phyloP scores from a whole-genome alignment of 192 early-diverging fungal species.

The Dissophora globulifera region DNA sequence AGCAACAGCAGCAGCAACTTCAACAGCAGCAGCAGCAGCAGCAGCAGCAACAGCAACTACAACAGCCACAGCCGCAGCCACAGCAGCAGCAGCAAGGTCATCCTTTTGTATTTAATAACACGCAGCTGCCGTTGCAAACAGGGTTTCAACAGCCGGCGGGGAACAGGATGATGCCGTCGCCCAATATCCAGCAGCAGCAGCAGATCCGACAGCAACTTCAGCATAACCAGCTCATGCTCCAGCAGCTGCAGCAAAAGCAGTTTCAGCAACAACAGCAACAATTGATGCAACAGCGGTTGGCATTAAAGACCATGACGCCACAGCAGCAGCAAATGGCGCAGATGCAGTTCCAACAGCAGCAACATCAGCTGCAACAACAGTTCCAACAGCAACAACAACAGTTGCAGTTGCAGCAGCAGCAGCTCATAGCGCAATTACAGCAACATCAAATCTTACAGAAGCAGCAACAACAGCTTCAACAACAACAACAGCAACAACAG shows the following conservation, averaged over 20 bases:
- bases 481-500: slow-evolving; percentile 1
- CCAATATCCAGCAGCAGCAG: neutral
- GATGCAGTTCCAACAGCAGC: slow-evolving; percentile 19
- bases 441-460: slow-evolving; percentile 1
- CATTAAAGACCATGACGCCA: slow-evolving; percentile 15
- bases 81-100: too few species aligned
- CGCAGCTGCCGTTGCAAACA: neutral
- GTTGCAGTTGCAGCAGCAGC: neutral
- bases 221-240: slow-evolving; percentile 1
- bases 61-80: neutral
- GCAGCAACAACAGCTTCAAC: slow-evolving; percentile 1
- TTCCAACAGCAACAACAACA: slow-evolving; percentile 7
- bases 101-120: neutral
- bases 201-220: slow-evolving; percentile 6
- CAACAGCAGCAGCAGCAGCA: neutral
- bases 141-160: neutral
- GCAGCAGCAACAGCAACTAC: slow-evolving; percentile 2
- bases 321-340: slow-evolving; percentile 22
- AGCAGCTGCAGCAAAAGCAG: slow-evolving; percentile 12
- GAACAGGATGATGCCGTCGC: neutral
- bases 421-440: neutral
- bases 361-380: slow-evolving; percentile 11
- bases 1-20: slow-evolving; percentile 3
- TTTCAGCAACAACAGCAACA: slow-evolving; percentile 9
- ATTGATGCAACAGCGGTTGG: slow-evolving; percentile 5